Evolutionary conservation across 768 basidiomycete species (phyloP), one percentile per base, ranked within the genome.

Genomic region (Dentipellis fragilis): DNA sequence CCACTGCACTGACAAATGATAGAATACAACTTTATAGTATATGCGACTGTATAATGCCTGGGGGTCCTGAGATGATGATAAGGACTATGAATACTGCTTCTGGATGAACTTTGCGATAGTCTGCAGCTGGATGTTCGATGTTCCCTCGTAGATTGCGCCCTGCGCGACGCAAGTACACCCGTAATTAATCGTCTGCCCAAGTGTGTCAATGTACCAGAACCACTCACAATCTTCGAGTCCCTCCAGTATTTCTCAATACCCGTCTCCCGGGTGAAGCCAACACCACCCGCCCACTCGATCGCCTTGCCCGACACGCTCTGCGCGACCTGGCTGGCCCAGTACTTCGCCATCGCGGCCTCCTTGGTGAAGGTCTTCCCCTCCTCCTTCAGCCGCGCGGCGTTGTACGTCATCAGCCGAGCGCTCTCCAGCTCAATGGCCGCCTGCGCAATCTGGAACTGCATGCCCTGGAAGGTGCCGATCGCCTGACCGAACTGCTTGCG

Each of bases 311-410:
- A 79, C 2, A 96, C 93, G 45, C 78, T 76, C 71, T 95, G 89
- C 12, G 96, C 96, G 6, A 99, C 82, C 19, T 87, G 79, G 57
- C 91, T 92, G 21, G 87, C 80, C 78, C 84, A 91, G 65, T 89
- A 94, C 71, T 99, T 99, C 51, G 96, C 96, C 90, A 97, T 96
- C 1, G 96, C 96, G 10, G 96, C 95, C 71, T 97, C 90, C 71
- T 89, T 91, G 29, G 85, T 84, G 70, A 98, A 99, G 23, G 72
- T 65, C 65, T 76, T 75, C 9, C 93, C 92, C 68, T 93, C 88
- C 69, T 96, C 95, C 78, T 95, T 94, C 54, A 91, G 79, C 34
- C 95, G 77, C 40, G 96, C 95, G 19, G 95, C 95, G 64, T 97
- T 98, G 74, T 99, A 99, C 7, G 93, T 95, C 60, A 98, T 69